Percentiles rank a stretch among this genome's conserved stretches.
These are phyloP conservation scores for Flaveria linearis DNA, from an alignment of 129 eudicot genomes.

Conservation along the genomic window DNA sequence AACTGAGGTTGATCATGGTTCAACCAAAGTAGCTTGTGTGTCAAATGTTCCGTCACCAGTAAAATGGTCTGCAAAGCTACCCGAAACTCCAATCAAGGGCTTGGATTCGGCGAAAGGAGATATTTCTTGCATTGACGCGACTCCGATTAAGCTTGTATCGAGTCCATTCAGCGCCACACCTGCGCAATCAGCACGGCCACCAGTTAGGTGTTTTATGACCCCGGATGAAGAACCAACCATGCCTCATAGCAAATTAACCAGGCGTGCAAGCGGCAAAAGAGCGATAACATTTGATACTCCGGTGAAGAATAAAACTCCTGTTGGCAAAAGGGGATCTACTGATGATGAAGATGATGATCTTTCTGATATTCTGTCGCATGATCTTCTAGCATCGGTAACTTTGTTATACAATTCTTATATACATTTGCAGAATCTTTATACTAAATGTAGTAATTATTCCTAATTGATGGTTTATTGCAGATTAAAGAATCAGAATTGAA, in stretches of 20 bases:
- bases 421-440: neutral
- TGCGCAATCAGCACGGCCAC: conserved; percentile 39
- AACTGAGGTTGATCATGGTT: neutral
- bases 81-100: conserved; percentile 57
- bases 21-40: neutral
- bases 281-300: conserved; percentile 53
- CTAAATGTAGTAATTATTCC: neutral
- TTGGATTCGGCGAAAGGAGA: conserved; percentile 25
- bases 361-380: conserved; percentile 50
- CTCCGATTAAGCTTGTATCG: conserved; percentile 42
- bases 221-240: conserved; percentile 51
- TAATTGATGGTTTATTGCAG: conserved; percentile 37
- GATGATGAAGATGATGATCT: conserved; percentile 34
- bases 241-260: conserved; percentile 46
- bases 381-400: conserved; percentile 70
- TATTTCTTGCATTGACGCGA: conserved; percentile 14
- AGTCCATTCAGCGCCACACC: conserved; percentile 83
- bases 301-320: conserved; percentile 31
- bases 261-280: conserved; percentile 49
- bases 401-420: neutral
- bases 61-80: conserved; percentile 28
- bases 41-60: conserved; percentile 25
- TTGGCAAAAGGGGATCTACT: conserved; percentile 29
- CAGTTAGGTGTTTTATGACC: conserved; percentile 56
- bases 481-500: conserved; percentile 60